Evolutionary conservation across 148 eudicot genomes (phyloP).

Genomic region (Rhododendron ferrugineum): DNA sequence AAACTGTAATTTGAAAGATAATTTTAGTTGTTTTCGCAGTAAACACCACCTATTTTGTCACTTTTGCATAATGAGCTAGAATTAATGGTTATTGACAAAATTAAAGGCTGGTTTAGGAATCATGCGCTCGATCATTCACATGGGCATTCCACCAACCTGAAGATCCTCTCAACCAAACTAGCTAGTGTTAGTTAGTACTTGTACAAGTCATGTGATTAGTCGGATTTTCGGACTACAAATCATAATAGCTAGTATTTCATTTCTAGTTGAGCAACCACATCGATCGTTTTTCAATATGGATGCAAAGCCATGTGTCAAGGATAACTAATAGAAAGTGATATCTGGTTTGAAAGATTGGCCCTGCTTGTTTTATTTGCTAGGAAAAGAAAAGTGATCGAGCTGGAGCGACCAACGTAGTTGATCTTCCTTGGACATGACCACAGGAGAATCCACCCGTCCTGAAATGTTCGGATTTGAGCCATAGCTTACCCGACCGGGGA

Average conservation of each 20-base stretch:
- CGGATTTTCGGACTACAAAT: neutral
- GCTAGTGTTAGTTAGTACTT: neutral
- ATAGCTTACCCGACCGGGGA: too few relatives aligned
- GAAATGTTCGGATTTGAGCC: too few relatives aligned
- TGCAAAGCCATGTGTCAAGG: neutral
- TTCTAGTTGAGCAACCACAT: neutral
- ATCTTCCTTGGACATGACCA: too few relatives aligned
- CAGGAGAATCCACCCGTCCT: too few relatives aligned
- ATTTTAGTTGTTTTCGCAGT: too few relatives aligned
- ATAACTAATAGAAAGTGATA: neutral
- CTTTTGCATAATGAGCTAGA: neutral
- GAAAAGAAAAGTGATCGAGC: neutral
- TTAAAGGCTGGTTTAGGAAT: neutral
- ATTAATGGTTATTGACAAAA: too few relatives aligned
- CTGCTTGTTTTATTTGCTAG: neutral
- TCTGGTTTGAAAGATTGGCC: neutral
- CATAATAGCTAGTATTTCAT: neutral
- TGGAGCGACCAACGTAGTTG: neutral
- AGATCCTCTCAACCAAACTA: neutral
- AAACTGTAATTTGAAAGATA: neutral
- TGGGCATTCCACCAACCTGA: conserved; percentile 11
- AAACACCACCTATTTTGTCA: neutral
- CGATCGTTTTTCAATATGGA: neutral
- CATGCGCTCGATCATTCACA: conserved; percentile 6
- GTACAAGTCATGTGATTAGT: neutral